Conservation (phyloP, 192 early-diverging fungal species). For the Spizellomyces sp. region DNA sequence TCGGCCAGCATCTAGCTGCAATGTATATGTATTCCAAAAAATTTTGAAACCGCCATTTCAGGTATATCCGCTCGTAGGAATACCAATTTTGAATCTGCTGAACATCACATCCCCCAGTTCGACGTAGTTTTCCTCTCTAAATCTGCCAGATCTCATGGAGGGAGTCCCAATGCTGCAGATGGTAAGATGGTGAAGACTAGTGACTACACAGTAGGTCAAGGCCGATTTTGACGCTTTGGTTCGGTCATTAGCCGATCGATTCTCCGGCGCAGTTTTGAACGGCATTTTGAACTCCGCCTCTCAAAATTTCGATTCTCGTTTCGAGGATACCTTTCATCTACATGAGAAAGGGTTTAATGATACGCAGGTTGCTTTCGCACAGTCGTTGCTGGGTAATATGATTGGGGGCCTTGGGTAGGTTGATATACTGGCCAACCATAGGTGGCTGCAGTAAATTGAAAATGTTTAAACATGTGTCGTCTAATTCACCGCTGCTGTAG, state of each 20-base stretch:
- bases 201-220: not conserved
- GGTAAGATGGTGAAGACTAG: too few relatives aligned
- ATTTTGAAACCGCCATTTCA: slow-evolving; percentile 63
- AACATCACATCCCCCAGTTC: slow-evolving; percentile 38
- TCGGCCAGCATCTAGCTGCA: slow-evolving; percentile 35
- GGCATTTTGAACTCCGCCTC: slow-evolving; percentile 37
- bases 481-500: not conserved
- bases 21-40: slow-evolving; percentile 67
- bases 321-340: slow-evolving; percentile 74
- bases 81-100: too few relatives aligned
- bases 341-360: slow-evolving; percentile 61
- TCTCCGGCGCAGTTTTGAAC: slow-evolving; percentile 36
- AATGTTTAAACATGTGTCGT: not conserved
- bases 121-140: slow-evolving; percentile 57
- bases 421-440: not conserved
- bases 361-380: slow-evolving; percentile 70
- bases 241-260: not conserved
- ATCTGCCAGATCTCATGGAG: slow-evolving; percentile 21
- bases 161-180: not conserved
- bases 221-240: not conserved
- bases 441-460: not conserved
- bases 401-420: slow-evolving; percentile 84
- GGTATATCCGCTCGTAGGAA: slow-evolving; percentile 36
- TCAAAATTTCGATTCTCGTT: slow-evolving; percentile 66
- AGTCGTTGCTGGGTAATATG: slow-evolving; percentile 77